Evolutionary conservation across 805 yeast genomes (phyloP).

Genomic region (Ogataea philodendri): DNA sequence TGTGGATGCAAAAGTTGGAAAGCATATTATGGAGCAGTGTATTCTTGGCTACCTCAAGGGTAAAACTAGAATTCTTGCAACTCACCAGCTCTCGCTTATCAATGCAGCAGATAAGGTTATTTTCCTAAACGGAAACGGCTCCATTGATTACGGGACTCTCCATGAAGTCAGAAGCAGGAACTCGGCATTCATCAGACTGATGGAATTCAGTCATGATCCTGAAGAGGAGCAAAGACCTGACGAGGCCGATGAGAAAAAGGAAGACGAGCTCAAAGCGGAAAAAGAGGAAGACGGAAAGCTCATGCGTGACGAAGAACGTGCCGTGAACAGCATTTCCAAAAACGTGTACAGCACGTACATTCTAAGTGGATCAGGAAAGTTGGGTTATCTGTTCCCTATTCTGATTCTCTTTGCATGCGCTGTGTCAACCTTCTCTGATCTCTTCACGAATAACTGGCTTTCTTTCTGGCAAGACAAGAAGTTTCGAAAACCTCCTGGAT

Average conservation of each 20-base stretch:
- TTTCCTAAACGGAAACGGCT: constrained; percentile 62
- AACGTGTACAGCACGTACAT: constrained; percentile 51
- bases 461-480: constrained; percentile 71
- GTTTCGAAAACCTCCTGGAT: constrained; percentile 47
- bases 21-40: constrained; percentile 70
- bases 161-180: constrained; percentile 49
- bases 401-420: constrained; percentile 20
- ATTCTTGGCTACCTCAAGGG: constrained; percentile 51
- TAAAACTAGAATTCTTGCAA: constrained; percentile 72
- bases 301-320: constrained; percentile 31
- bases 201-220: constrained; percentile 38
- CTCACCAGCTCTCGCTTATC: constrained; percentile 75
- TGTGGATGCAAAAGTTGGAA: constrained; percentile 83
- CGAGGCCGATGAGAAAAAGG: constrained; percentile 25
- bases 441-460: constrained; percentile 72
- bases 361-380: constrained; percentile 58
- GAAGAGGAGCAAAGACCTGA: constrained; percentile 37
- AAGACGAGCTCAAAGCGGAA: constrained; percentile 39
- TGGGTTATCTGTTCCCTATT: constrained; percentile 31
- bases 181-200: constrained; percentile 47
- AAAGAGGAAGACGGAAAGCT: constrained; percentile 35
- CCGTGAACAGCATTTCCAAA: constrained; percentile 39
- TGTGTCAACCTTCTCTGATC: constrained; percentile 46
- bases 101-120: constrained; percentile 66
- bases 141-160: constrained; percentile 57